Evolutionary conservation across 148 eudicot species (phyloP), one percentile per base, ranked within the genome.

Genomic region (Arbutus unedo): DNA sequence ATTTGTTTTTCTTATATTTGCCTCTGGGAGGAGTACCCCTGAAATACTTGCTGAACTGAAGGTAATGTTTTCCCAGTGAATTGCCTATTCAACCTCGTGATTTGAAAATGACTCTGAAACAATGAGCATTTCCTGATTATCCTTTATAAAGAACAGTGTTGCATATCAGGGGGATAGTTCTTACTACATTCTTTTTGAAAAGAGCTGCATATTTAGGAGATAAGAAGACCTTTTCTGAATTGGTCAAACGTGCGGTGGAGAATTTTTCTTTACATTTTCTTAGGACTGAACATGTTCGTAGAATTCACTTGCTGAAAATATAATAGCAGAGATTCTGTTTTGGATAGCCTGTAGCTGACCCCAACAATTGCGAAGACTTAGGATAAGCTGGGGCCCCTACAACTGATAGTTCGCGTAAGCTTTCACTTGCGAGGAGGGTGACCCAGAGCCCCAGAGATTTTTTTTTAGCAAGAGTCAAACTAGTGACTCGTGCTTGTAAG

Each of bases 21-120:
- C 98, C 75, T 91, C 96, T 82, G 99, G 98, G 68, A 92, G 96
- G 89, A 92, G 91, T 87, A 87, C 93, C 67, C 90, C 91, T 68
- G 97, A 96, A 90, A 92, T 96, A 73, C 90, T 96, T 80, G 86
- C 88, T 62, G 98, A 96, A 84, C 81, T 96, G 83, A 94, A 96
- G 94, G 99, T 96, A 85, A 83, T 19, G 43, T 60, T 79, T 50
- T 43, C 51, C n/a, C 6, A 10, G 31, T 66, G 31, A 80, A 25
- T 16, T 53, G n/a, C 57, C 67, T 78, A 54, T 62, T 62, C 55
- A 64, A 60, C 66, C 59, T 67, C 23, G 5, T 66, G 73, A 71
- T 53, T 73, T 54, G 6, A 10, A 71, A 31, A 31, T 31, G 38
- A 31, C 16, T 80, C 57, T n/a, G 38, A 21, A 49, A 23, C 19